Evolutionary conservation across 257 asterid species (phyloP).

Genomic region (Salvia miltiorrhiza): DNA sequence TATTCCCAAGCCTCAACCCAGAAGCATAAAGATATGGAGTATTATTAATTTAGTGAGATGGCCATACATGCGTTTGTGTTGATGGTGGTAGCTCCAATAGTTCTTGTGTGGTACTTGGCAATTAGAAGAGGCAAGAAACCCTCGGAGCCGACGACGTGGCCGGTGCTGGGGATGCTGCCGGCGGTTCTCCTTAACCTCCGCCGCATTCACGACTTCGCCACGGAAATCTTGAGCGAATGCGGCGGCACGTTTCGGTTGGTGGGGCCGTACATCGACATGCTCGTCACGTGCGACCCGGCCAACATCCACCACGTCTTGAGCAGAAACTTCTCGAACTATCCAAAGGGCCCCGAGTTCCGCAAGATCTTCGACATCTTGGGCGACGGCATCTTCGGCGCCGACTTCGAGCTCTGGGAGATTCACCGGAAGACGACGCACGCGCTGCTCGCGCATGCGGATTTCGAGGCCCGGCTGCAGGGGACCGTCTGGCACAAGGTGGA

Average conservation of each 20-base stretch:
- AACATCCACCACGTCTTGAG: slow-evolving; percentile 45
- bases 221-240: slow-evolving; percentile 22
- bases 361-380: no score
- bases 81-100: neutral
- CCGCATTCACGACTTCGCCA: slow-evolving; percentile 26
- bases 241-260: slow-evolving; percentile 30
- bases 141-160: no score
- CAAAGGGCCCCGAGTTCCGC: no score
- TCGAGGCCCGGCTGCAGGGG: slow-evolving; percentile 10
- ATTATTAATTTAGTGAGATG: no score
- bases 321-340: slow-evolving; percentile 37
- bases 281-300: slow-evolving; percentile 47
- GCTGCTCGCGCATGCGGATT: slow-evolving; percentile 11
- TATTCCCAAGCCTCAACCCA: no score
- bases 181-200: no score
- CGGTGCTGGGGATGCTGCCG: no score
- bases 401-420: no score
- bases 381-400: no score
- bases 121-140: neutral
- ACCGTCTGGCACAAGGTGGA: slow-evolving; percentile 31
- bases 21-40: no score
- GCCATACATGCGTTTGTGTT: neutral
- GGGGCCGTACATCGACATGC: slow-evolving; percentile 39
- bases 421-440: no score
- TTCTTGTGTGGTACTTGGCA: neutral